Conservation (phyloP, 352 stramenopile species). For the Pythium apleroticum region DNA sequence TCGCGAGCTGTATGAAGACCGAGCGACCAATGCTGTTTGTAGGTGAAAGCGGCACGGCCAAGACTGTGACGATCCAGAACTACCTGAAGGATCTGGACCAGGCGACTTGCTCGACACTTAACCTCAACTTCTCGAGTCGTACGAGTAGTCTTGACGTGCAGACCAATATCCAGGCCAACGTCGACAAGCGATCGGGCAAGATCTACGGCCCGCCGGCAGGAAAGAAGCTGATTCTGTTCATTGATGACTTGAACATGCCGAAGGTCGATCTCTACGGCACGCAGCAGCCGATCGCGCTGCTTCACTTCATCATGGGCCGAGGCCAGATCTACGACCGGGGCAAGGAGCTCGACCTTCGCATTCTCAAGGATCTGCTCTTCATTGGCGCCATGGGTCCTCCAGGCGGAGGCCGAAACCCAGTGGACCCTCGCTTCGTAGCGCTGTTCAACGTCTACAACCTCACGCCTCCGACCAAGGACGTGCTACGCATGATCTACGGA, state of each 20-base stretch:
- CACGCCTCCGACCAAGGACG: conserved; percentile 86
- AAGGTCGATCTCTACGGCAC: conserved; percentile 96
- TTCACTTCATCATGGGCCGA: conserved; percentile 93
- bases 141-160: conserved; percentile 94
- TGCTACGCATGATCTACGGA: conserved; percentile 92
- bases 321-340: conserved; percentile 93
- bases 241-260: conserved; percentile 97
- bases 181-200: conserved; percentile 94
- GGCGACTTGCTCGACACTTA: conserved; percentile 65
- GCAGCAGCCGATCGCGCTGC: conserved; percentile 93
- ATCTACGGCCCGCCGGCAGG: conserved; percentile 93
- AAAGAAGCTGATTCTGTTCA: conserved; percentile 95
- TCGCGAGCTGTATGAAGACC: conserved; percentile 84
- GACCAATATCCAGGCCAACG: conserved; percentile 93
- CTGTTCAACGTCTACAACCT: conserved; percentile 97
- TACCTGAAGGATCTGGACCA: conserved; percentile 87
- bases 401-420: conserved; percentile 92
- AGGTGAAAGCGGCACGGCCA: conserved; percentile 93
- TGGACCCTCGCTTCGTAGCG: conserved; percentile 93
- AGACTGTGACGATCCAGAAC: conserved; percentile 95
- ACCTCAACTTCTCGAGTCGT: conserved; percentile 93
- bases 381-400: conserved; percentile 95
- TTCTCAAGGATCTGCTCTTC: conserved; percentile 93
- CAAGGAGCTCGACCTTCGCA: conserved; percentile 93
- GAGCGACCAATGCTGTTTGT: conserved; percentile 93